Evolutionary conservation across 495 filamentous ascomycete species (phyloP), one percentile per base, ranked within the genome.

Genomic region (Saxophila tyrrhenica): DNA sequence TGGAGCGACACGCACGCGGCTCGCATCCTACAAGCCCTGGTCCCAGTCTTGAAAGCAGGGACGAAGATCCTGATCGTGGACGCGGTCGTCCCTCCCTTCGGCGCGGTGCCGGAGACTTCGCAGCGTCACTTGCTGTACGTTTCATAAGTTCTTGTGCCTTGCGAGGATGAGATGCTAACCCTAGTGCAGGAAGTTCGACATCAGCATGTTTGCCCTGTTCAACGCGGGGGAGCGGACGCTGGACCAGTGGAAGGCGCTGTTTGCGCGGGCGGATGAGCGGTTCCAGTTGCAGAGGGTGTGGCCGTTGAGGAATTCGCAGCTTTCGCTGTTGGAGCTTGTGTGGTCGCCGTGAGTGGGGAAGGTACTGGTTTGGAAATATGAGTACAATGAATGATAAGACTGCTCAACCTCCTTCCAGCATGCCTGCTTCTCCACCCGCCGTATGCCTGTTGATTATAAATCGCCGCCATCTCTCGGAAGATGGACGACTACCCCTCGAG

Each of bases 1-100:
- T 51, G 49, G 49, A 20, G n/a, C 15, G 38, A 52, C 50, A 52
- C 42, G 39, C 13, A 35, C 29, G 29, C 29, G 5, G 29, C 29
- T 5, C 29, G 29, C 29, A 35, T 35, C 5, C 29, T 35, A 13
- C 29, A 35, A 13, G 29, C 29, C 7, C 13, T 35, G 13, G 7
- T 35, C 29, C 29, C 29, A 35, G 29, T 13, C 7, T 7, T 35
- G 29, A 35, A 35, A 35, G 29, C 5, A 13, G 29, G 29, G 7
- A 35, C 29, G 7, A 35, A 35, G 29, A 13, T 35, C 29, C 29
- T 35, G 5, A 13, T 35, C 13, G 29, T 35, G 29, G 29, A 35
- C 7, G 29, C 29, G 13, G 29, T 35, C 7, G 13, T 13, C 5
- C 29, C 29, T 13, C 29, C 29, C 5, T 35, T 35, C 13, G 29